Evolutionary conservation across 2,329 filamentous ascomycete genomes (phyloP), one percentile per base, ranked within the genome.

Genomic region (Paradendryphiella salina): DNA sequence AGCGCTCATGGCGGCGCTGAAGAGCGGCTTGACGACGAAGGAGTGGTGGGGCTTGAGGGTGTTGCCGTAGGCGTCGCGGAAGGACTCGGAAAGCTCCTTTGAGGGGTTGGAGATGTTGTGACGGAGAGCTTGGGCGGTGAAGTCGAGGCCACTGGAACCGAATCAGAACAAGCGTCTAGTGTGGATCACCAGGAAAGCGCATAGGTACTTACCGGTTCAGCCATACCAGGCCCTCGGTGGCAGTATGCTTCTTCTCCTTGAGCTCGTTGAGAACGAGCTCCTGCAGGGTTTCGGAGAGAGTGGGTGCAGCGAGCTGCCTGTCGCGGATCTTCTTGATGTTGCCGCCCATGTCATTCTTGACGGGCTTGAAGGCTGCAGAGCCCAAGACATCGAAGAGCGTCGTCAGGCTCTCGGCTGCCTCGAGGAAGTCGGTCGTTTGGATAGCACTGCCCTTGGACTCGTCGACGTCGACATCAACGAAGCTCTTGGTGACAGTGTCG

Each of bases 301-400:
- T 79, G 23, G 92, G 90, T 50, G 89, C 85, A 50, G 86, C 89
- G 46, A 87, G 81, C 72, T 93, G 87, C 63, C 92, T 85, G 44
- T 92, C 86, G 59, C 89, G 85, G 75, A 97, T 82, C 88, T 99
- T 97, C 90, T 91, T 92, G 78, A 97, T 83, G 77, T 99, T 99
- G 73, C 89, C 89, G 40, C 84, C 75, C 79, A 99, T 89, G 76
- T 99, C 94, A 63, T 77, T 88, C 83, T 96, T 96, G 72, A 97
- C 93, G 20, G 90, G 88, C 46, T 81, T 85, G 77, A 99, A 97
- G 59, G 92, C 91, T 28, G 88, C 83, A 36, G 79, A 81, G 44
- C 82, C 83, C 21, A 86, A 75, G 33, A 85, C 75, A 71, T 86
- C 84, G 70, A 97, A 97, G 56, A 99, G 84, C 56, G 85, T 88